Percentiles rank a stretch among this genome's conserved stretches.
phyloP scores from a whole-genome alignment of 306 rosid species.

The Gynostemma pentaphyllum region DNA sequence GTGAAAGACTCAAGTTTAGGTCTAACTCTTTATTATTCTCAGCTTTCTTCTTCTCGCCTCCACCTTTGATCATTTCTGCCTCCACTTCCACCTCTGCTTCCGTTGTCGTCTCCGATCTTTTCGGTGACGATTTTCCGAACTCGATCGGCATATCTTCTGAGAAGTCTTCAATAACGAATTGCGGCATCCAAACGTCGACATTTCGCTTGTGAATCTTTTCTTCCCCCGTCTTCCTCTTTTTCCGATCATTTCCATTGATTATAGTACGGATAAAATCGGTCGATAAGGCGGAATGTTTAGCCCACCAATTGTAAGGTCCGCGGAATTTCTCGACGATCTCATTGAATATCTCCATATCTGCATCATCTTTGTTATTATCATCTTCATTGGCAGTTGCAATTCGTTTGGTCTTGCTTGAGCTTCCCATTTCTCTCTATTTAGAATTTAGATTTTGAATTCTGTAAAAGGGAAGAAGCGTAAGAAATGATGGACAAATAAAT shows the following conservation, averaged over 20 bases:
- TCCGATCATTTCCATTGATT: background rate
- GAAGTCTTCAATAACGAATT: conserved; percentile 41
- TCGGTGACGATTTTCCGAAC: background rate
- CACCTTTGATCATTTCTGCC: background rate
- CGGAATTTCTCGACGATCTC: conserved; percentile 41
- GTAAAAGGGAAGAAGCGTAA: background rate
- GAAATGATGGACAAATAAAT: background rate
- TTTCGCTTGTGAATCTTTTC: conserved; percentile 7
- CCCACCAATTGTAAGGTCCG: conserved; percentile 10
- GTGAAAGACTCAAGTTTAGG: background rate
- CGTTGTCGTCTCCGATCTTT: background rate
- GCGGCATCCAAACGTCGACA: conserved; percentile 34
- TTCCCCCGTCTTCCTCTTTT: conserved; percentile 1
- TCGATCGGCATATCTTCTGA: conserved; percentile 12
- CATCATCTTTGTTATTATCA: conserved; percentile 21
- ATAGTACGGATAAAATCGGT: background rate
- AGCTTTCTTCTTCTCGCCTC: background rate
- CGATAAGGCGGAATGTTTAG: background rate
- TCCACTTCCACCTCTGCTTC: too few species aligned
- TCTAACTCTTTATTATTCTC: background rate
- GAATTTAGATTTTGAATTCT: background rate
- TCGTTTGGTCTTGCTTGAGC: conserved; percentile 34
- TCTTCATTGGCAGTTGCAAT: background rate
- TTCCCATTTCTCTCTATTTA: conserved; percentile 22
- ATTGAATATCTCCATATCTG: conserved; percentile 31